Evolutionary conservation across 2,329 filamentous ascomycete genomes (phyloP), one percentile per base, ranked within the genome.

Genomic region (Chaetothyriales sp.): DNA sequence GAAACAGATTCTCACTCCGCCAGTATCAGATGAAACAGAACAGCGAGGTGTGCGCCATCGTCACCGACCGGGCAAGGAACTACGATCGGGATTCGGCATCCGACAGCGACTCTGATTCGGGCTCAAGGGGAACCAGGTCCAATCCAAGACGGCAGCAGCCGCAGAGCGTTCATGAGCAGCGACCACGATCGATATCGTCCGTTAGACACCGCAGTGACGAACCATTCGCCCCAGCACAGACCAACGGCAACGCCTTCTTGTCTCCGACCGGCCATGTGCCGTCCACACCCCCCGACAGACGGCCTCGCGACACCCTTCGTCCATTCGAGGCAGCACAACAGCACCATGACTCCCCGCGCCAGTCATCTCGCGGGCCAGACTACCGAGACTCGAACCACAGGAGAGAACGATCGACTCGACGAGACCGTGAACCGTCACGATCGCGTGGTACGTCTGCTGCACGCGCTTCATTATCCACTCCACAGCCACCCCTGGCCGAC

Each of bases 11-110:
- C 43, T 59, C 66, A 8, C 68, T 70, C 51, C 67, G 66, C 53
- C 59, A 64, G 36, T 69, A 71, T 52, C 67, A 69, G 15, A 61
- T 73, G 36, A 73, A 73, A 55, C 71, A 73, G 54, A 65, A 73
- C 48, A 72, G 70, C 2, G 67, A 72, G 56, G 64, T 73, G 47
- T 59, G 71, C 50, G 70, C 67, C 49, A 69, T 73, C 42, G 66
- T 73, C 25, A 69, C 68, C 3, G 67, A 70, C 44, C 46, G 53
- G 18, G n/a, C 52, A 5, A 49, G 53, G 26, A 51, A 60, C 43
- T 59, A 60, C 51, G 46, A 49, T 6, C 53, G 50, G 39, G 52
- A 57, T 18, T 55, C 54, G 48, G 49, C 53, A 42, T 56, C 56
- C 3, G 58, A 55, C 15, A 59, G 55, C 28, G 58, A 54, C 36